phyloP scores from a whole-genome alignment of 345 rosid genomes.

The Linum tenue region DNA sequence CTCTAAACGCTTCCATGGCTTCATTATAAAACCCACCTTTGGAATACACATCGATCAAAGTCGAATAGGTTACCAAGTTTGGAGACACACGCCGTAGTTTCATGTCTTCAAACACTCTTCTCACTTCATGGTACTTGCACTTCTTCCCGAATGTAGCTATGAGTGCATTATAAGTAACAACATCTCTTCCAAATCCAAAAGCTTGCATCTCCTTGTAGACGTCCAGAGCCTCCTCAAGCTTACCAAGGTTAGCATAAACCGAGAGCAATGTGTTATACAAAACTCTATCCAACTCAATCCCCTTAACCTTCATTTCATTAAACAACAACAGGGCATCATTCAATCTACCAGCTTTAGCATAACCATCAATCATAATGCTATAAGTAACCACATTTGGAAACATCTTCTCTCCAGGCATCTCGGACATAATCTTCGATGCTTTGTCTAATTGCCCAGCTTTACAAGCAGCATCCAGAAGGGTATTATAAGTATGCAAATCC shows the following conservation, averaged over 20 bases:
- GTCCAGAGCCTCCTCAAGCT: slow-evolving; percentile 66
- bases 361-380: slow-evolving; percentile 85
- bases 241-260: slow-evolving; percentile 64
- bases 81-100: slow-evolving; percentile 46
- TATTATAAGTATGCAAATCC: slow-evolving; percentile 76
- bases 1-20: slow-evolving; percentile 70
- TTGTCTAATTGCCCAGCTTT: slow-evolving; percentile 86
- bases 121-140: slow-evolving; percentile 47
- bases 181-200: slow-evolving; percentile 65
- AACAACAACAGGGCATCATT: slow-evolving; percentile 60
- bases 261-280: slow-evolving; percentile 77
- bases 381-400: slow-evolving; percentile 84
- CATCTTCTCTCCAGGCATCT: slow-evolving; percentile 68
- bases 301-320: slow-evolving; percentile 63
- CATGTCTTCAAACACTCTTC: slow-evolving; percentile 61
- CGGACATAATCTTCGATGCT: slow-evolving; percentile 58
- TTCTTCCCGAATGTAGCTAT: slow-evolving; percentile 84
- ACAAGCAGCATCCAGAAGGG: slow-evolving; percentile 76
- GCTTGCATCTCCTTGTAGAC: slow-evolving; percentile 73
- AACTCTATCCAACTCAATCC: slow-evolving; percentile 70
- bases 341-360: slow-evolving; percentile 68
- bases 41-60: slow-evolving; percentile 73
- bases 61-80: slow-evolving; percentile 75
- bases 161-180: slow-evolving; percentile 85
- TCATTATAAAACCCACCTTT: slow-evolving; percentile 78